Evolutionary conservation across 2,329 filamentous ascomycete species (phyloP).

Genomic region (Colletotrichum sp.): DNA sequence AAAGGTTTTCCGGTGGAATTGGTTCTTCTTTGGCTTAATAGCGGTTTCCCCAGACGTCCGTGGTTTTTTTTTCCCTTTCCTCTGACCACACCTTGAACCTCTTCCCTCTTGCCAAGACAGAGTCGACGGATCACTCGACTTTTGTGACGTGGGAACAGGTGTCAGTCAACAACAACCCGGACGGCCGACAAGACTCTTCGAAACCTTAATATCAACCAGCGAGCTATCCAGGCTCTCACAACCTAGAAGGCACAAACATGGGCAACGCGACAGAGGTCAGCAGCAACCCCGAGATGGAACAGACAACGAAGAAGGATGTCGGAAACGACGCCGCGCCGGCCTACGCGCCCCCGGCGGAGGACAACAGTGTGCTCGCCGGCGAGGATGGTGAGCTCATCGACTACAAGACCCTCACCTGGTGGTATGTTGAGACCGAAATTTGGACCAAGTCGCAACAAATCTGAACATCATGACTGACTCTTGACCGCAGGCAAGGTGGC

Average conservation of each 20-base stretch:
- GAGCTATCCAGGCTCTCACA: background rate
- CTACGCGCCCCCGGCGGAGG: conserved; percentile 2
- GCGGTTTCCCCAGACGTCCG: background rate
- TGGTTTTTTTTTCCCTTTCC: background rate
- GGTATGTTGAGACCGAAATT: conserved; percentile 29
- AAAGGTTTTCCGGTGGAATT: background rate
- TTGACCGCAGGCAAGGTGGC: conserved; percentile 43
- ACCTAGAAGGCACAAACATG: background rate
- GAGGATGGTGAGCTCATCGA: conserved; percentile 30
- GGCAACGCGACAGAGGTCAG: background rate
- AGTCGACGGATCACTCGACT: background rate
- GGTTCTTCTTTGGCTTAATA: background rate
- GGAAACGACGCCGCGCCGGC: conserved; percentile 2
- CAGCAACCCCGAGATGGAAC: conserved; percentile 5
- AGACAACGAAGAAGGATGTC: background rate
- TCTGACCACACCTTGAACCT: background rate
- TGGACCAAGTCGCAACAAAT: background rate
- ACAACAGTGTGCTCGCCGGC: conserved; percentile 10
- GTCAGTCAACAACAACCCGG: background rate
- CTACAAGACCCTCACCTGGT: conserved; percentile 43
- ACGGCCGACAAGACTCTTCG: background rate
- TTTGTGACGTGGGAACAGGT: background rate
- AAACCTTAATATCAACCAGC: background rate
- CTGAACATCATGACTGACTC: background rate
- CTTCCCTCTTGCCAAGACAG: background rate